Conservation (phyloP, 345 rosid genomes). For the Gossypium ekmanianum region DNA sequence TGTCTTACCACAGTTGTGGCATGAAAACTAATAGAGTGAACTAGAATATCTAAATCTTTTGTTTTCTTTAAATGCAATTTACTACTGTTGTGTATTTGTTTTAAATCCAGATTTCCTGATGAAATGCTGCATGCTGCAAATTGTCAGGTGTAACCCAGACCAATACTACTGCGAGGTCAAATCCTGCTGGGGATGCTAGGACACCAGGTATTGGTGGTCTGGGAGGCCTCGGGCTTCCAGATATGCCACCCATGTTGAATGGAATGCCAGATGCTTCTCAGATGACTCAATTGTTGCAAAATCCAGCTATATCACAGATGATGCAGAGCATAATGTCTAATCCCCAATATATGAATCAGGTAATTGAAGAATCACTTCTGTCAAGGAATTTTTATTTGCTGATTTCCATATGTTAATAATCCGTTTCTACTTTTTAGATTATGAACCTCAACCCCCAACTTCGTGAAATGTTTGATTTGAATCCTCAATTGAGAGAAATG, state of each 20-base stretch:
- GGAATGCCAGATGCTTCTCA: conserved; percentile 53
- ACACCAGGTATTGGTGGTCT: conserved; percentile 53
- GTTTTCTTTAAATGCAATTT: neutral
- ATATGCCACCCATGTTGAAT: conserved; percentile 45
- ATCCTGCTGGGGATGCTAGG: conserved; percentile 50
- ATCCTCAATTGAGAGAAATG: conserved; percentile 29
- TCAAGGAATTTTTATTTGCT: conserved; percentile 7
- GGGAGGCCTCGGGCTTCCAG: conserved; percentile 66
- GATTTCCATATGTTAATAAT: conserved; percentile 9
- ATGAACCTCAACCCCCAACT: conserved; percentile 35
- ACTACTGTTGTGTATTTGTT: neutral
- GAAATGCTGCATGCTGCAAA: neutral
- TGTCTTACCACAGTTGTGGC: neutral
- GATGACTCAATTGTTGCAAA: conserved; percentile 72
- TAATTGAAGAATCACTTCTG: conserved; percentile 19
- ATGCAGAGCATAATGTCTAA: conserved; percentile 67
- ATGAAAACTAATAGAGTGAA: neutral
- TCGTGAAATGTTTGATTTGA: neutral
- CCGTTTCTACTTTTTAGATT: conserved; percentile 34
- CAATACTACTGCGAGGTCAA: conserved; percentile 45
- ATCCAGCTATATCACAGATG: conserved; percentile 77
- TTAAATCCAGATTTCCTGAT: neutral
- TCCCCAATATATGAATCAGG: conserved; percentile 88
- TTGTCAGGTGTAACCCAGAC: conserved; percentile 45
- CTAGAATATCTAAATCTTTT: conserved; percentile 4